Evolutionary conservation across 2,329 filamentous ascomycete species (phyloP), one percentile per base, ranked within the genome.

Genomic region (Corniculantispora saksenae): DNA sequence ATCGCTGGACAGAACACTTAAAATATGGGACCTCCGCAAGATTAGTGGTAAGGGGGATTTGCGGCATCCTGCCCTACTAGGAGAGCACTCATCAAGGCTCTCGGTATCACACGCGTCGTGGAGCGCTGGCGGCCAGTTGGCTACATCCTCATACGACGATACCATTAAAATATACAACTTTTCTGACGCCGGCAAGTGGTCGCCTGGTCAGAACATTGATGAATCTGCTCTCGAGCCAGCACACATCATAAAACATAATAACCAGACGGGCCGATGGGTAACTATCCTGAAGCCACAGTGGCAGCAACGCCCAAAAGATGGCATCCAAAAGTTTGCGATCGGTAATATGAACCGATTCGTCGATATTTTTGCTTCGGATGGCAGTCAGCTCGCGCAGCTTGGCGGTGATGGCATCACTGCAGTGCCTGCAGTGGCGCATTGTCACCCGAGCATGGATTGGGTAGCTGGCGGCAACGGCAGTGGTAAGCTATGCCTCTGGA

Each of bases 321-420:
- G 89, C 9, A 88, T 96, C 6, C 90, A 97, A 68, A 93, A 94
- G 67, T 93, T 99, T 71, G 91, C 88, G 27, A 94, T 99, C 65
- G 95, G 92, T 1, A 99, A 98, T 71, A 98, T 98, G 95, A 97
- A 97, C 74, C 88, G 95, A 1, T 98, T 97, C 71, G 92, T 98
- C 1, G 95, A 99, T 73, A 86, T 99, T 0, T 99, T 91, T 75
- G 91, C 90, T 0, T 84, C 88, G 0, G 86, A 91, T 57, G 95
- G 95, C 0, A 89, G 93, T 72, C 94, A 98, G 75, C 80, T 99
- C 4, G 94, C 92, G 0, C 94, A 98, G 76, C 78, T 97, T 0
- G 93, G 90, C 1, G 93, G 93, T 0, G 93, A 97, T 0, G 92
- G 91, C 0, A 97, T 99, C 70, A 97, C 93, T 1, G 95, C 95